A percentile compares a stretch with the other conserved stretches of the same genome.
phyloP scores from a whole-genome alignment of 2,329 filamentous ascomycete genomes.

The Grosmannia huntii region DNA sequence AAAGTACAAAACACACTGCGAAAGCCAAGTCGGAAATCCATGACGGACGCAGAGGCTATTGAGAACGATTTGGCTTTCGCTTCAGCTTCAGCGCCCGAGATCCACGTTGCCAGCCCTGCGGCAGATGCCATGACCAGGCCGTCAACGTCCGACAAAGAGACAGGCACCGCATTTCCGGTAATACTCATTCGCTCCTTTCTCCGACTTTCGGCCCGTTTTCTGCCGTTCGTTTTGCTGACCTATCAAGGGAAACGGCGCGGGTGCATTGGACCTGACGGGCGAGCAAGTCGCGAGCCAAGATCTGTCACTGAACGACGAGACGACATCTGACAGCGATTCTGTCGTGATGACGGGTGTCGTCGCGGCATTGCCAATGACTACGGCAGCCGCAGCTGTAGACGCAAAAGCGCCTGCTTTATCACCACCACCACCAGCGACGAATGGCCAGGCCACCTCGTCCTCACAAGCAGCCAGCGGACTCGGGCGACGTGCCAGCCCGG shows the following conservation, averaged over 20 bases:
- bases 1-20: not conserved
- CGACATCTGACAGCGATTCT: not conserved
- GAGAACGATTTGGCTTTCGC: too few relatives aligned
- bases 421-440: not conserved
- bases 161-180: not conserved
- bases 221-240: not conserved
- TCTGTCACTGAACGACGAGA: not conserved
- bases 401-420: not conserved
- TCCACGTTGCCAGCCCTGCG: not conserved
- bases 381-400: not conserved
- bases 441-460: not conserved
- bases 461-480: not conserved
- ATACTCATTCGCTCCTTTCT: not conserved
- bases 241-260: not conserved
- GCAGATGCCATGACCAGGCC: not conserved
- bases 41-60: not conserved
- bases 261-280: not conserved
- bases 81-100: not conserved
- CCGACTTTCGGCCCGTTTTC: not conserved
- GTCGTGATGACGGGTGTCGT: not conserved
- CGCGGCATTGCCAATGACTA: not conserved
- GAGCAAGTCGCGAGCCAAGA: not conserved
- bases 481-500: not conserved
- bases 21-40: not conserved
- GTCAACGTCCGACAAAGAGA: not conserved